phyloP scores from a whole-genome alignment of 805 yeast genomes.

The Helenozyma baotianmanensis region DNA sequence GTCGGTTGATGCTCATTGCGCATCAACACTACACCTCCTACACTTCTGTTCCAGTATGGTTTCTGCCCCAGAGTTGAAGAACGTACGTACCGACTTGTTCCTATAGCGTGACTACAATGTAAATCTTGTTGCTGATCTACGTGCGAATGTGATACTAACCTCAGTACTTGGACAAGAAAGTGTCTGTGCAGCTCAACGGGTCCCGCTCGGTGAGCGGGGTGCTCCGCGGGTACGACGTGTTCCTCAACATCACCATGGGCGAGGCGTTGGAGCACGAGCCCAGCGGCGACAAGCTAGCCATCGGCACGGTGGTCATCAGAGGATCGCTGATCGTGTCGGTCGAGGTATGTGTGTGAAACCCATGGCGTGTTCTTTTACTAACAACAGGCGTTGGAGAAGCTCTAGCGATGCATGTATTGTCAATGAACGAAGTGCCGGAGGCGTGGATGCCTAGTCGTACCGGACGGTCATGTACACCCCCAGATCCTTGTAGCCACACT shows the following conservation, averaged over 20 bases:
- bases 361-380: conserved; percentile 15
- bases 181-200: conserved; percentile 74
- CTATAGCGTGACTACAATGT: background rate
- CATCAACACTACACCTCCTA: too few species aligned
- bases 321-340: conserved; percentile 76
- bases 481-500: conserved; percentile 68
- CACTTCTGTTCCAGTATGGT: conserved; percentile 51
- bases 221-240: conserved; percentile 82
- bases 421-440: conserved; percentile 13
- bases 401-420: too few species aligned
- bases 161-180: conserved; percentile 73
- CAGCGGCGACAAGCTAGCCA: conserved; percentile 46
- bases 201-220: conserved; percentile 74
- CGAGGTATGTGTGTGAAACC: conserved; percentile 43
- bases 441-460: conserved; percentile 19
- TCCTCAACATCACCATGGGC: conserved; percentile 65
- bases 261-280: conserved; percentile 61
- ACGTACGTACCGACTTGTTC: conserved; percentile 36
- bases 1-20: too few species aligned
- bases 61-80: conserved; percentile 58
- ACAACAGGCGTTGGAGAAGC: conserved; percentile 35
- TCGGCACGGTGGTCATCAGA: conserved; percentile 71
- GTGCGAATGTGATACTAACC: conserved; percentile 16
- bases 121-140: too few species aligned
- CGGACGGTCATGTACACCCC: conserved; percentile 69